phyloP scores from a whole-genome alignment of 2,329 filamentous ascomycete genomes.

The Pseudogymnoascus sp. region DNA sequence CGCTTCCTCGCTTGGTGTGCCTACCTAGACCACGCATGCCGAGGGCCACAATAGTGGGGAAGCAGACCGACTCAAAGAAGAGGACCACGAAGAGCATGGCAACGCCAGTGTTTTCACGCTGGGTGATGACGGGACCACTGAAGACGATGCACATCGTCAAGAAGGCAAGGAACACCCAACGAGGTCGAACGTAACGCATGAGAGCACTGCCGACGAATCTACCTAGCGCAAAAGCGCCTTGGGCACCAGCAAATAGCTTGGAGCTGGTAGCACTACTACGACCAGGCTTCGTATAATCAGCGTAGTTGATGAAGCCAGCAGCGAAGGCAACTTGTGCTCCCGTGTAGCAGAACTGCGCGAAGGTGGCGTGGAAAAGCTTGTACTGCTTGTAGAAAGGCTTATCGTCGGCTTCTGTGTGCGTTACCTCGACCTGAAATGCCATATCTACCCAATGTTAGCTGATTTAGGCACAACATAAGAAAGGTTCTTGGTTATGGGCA shows the following conservation, averaged over 20 bases:
- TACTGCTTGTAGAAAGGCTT: conserved; percentile 63
- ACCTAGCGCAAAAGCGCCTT: conserved; percentile 65
- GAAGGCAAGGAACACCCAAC: conserved; percentile 60
- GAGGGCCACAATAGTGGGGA: conserved; percentile 46
- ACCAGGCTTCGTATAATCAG: neutral
- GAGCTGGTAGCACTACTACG: conserved; percentile 28
- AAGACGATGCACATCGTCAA: conserved; percentile 42
- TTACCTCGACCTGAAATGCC: conserved; percentile 31
- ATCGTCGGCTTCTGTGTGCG: conserved; percentile 37
- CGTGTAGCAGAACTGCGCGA: conserved; percentile 70
- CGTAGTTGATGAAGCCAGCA: conserved; percentile 64
- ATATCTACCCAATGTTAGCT: neutral
- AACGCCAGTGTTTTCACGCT: conserved; percentile 41
- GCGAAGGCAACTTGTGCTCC: conserved; percentile 62
- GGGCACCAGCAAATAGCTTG: conserved; percentile 63
- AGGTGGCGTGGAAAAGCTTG: conserved; percentile 64
- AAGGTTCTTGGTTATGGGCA: conserved; percentile 39
- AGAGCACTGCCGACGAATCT: conserved; percentile 59
- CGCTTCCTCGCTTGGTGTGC: conserved; percentile 42
- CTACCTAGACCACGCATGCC: conserved; percentile 44
- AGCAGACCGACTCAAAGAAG: conserved; percentile 46
- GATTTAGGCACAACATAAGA: conserved; percentile 10
- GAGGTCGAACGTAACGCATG: conserved; percentile 56
- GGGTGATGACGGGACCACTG: conserved; percentile 40
- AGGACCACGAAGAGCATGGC: conserved; percentile 42